These are phyloP conservation scores for Deinandra increscens DNA, from an alignment of 129 eudicot genomes.

Conservation along the genomic window DNA sequence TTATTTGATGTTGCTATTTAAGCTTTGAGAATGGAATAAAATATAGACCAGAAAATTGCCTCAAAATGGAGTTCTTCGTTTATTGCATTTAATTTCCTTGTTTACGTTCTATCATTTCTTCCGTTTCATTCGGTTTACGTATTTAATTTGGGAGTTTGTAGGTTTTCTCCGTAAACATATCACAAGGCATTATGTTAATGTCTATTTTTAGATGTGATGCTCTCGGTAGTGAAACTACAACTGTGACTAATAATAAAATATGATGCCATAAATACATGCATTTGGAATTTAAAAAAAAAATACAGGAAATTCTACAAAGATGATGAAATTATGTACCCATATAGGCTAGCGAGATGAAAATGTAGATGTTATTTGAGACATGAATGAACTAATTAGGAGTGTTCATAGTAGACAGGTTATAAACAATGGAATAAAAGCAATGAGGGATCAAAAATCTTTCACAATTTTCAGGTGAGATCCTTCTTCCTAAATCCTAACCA, in stretches of 20 bases:
- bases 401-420: neutral
- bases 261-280: neutral
- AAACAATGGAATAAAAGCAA: no score
- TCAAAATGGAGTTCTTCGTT: no score
- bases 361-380: slow-evolving; percentile 10
- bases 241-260: neutral
- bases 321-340: slow-evolving; percentile 2
- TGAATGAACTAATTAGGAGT: neutral
- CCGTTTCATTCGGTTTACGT: no score
- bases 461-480: slow-evolving; percentile 1
- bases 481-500: slow-evolving; percentile 2
- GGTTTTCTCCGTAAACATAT: no score
- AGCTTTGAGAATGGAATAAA: no score
- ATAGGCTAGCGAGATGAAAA: neutral
- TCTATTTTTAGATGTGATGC: neutral
- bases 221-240: neutral
- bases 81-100: no score
- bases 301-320: neutral
- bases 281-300: neutral
- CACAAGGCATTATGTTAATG: neutral
- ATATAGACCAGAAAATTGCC: no score
- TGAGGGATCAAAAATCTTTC: neutral
- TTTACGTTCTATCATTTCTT: no score
- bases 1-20: no score
- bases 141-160: no score